A percentile compares a stretch with the other conserved stretches of the same genome.
These are phyloP conservation scores for Murraya paniculata DNA, from an alignment of 345 rosid genomes.

Conservation along the genomic window DNA sequence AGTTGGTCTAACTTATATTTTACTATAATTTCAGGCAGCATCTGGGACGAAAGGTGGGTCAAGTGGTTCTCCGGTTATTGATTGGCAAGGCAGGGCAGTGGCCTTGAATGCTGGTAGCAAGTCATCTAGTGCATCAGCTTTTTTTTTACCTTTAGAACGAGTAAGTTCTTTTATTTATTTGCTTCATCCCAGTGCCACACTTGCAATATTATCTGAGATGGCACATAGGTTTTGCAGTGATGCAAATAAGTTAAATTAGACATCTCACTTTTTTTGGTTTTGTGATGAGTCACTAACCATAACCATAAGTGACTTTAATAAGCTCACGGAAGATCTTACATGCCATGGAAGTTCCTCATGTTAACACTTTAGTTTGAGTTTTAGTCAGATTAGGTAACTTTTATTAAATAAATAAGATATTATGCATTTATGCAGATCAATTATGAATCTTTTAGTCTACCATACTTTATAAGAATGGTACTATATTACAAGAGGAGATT, in stretches of 20 bases:
- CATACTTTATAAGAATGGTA: not conserved
- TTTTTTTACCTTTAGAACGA: conserved; percentile 82
- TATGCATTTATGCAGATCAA: not conserved
- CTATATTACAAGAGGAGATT: not conserved
- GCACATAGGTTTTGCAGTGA: not conserved
- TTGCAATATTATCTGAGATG: not conserved
- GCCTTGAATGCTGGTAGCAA: conserved; percentile 98
- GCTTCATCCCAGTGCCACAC: not conserved
- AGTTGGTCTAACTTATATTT: conserved; percentile 3
- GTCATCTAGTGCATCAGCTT: conserved; percentile 84
- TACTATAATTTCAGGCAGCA: conserved; percentile 64
- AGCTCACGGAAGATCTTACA: not conserved
- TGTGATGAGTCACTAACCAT: not conserved
- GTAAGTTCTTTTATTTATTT: conserved; percentile 37
- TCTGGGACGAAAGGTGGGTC: conserved; percentile 98
- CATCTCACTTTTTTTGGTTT: not conserved
- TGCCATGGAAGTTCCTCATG: not conserved
- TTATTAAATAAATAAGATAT: not conserved
- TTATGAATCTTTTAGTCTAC: not conserved
- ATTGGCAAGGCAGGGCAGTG: conserved; percentile 93
- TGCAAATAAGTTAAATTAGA: not conserved
- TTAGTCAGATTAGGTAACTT: not conserved
- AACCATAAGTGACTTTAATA: not conserved
- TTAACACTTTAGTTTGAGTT: not conserved
- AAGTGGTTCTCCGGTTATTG: conserved; percentile 97